Percentiles rank a stretch among this genome's conserved stretches.
phyloP scores from a whole-genome alignment of 306 rosid genomes.

The Crotalaria pallida region DNA sequence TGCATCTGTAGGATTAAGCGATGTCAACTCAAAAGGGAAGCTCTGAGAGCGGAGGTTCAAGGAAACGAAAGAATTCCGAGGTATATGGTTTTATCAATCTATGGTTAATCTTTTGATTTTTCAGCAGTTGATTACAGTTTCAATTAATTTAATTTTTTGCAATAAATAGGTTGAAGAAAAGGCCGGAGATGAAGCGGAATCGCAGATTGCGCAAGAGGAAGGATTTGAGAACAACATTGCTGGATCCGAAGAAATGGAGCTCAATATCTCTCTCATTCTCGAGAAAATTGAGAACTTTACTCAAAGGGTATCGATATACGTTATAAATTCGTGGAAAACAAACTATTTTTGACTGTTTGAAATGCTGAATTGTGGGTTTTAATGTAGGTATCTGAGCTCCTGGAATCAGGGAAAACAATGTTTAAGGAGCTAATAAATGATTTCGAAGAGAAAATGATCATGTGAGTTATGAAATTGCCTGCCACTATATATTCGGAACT shows the following conservation, averaged over 20 bases:
- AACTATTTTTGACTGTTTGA: not conserved
- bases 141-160: not conserved
- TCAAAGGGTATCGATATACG: conserved; percentile 51
- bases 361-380: not conserved
- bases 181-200: conserved; percentile 37
- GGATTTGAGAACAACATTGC: conserved; percentile 30
- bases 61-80: conserved; percentile 53
- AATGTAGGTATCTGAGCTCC: conserved; percentile 66
- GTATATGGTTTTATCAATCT: conserved; percentile 14
- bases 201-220: conserved; percentile 37
- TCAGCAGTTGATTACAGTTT: not conserved
- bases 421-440: conserved; percentile 57
- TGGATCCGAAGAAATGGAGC: conserved; percentile 74
- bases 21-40: conserved; percentile 36
- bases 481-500: not conserved
- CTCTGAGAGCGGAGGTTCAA: conserved; percentile 25
- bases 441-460: conserved; percentile 70
- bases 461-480: conserved; percentile 37
- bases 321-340: not conserved
- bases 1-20: conserved; percentile 6
- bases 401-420: conserved; percentile 67
- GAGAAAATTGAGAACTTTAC: conserved; percentile 73
- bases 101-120: too few species aligned
- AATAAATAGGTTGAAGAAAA: conserved; percentile 32
- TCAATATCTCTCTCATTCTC: conserved; percentile 45